Evolutionary conservation across 768 basidiomycete genomes (phyloP), one percentile per base, ranked within the genome.

Genomic region (Tremella yokohamensis): DNA sequence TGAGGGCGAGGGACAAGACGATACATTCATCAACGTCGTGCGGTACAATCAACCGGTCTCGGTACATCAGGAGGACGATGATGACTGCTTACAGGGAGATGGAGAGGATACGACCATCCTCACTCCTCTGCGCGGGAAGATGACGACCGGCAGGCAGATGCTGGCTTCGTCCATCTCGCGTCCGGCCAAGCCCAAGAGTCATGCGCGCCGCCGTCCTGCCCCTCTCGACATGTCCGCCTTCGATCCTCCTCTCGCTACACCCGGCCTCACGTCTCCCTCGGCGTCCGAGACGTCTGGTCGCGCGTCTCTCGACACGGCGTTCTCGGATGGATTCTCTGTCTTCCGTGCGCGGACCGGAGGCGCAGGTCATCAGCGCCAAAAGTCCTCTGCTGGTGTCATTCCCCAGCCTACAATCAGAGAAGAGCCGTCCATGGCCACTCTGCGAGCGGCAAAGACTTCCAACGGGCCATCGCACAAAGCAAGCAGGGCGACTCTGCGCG

Each of bases 191-290:
- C 70, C 70, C 19, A 26, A 26, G 1, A 47, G 49, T 19, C 53
- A 49, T 6, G n/a, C 44, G 2, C 49, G 57, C n/a, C 58, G 69
- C 16, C 56, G 60, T 26, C 69, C 65, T 16, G 63, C 65, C 45
- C 65, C 60, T 1, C 61, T 68, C 26, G 29, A 54, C 12, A 26
- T 63, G n/a, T 20, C 45, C 6, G 52, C 45, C 15, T 57, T 57
- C 11, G 53, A 58, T 39, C 38, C 40, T 37, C 45, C 40, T 8
- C 51, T 51, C 12, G 61, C 61, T 3, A 69, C 70, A 1, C 70
- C 70, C 11, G 68, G 64, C 44, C 59, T 72, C 9, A 65, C 64
- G 15, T 69, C 67, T 6, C 64, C 70, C 38, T 69, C 70, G 6
- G 64, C 68, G 6, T 68, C 66, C 0, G 70, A 67, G 20, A 53